Conservation (phyloP, 164 flowering plant species). For the Cinnamomum micranthum region DNA sequence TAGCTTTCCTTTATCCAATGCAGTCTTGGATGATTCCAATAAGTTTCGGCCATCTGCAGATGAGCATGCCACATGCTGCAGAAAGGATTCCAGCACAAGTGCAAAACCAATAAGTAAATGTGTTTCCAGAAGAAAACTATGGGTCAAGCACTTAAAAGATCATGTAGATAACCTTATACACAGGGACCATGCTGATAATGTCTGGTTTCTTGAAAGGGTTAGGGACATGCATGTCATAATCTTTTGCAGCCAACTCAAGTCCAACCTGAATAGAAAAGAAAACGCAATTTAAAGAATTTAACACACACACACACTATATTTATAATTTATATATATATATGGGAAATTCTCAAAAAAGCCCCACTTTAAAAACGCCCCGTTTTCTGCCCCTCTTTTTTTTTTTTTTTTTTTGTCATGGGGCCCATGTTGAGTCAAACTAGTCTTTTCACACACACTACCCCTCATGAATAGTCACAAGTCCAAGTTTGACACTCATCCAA, state of each 20-base stretch:
- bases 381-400: too few relatives aligned
- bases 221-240: constrained; percentile 65
- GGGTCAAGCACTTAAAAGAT: constrained; percentile 4
- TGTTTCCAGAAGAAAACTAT: constrained; percentile 2
- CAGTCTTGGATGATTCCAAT: constrained; percentile 79
- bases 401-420: too few relatives aligned
- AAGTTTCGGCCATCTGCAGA: constrained; percentile 84
- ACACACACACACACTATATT: too few relatives aligned
- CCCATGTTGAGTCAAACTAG: too few relatives aligned
- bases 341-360: too few relatives aligned
- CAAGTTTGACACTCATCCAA: too few relatives aligned
- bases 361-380: too few relatives aligned
- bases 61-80: constrained; percentile 77
- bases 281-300: not conserved
- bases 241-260: constrained; percentile 71
- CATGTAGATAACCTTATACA: constrained; percentile 52
- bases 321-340: too few relatives aligned
- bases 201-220: constrained; percentile 59
- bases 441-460: too few relatives aligned
- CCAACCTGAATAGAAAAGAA: constrained; percentile 56
- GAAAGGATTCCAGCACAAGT: constrained; percentile 12
- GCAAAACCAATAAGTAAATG: not conserved
- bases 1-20: constrained; percentile 89
- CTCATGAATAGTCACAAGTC: too few relatives aligned
- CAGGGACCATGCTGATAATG: constrained; percentile 76